phyloP scores from a whole-genome alignment of 495 filamentous ascomycete genomes.

The Emericellopsis terricola region DNA sequence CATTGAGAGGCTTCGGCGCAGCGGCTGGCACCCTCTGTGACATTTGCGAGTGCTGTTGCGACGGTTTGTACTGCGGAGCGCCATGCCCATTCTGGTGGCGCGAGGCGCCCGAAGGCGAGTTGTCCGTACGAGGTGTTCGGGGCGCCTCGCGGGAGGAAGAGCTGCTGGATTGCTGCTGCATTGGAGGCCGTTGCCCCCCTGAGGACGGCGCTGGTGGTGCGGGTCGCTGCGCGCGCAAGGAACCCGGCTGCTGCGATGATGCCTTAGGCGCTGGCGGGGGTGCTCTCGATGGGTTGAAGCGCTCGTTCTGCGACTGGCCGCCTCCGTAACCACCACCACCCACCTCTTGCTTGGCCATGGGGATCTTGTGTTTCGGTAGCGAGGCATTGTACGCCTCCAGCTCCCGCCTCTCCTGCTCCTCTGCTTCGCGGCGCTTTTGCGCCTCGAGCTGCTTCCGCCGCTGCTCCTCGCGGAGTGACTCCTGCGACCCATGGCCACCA shows the following conservation, averaged over 20 bases:
- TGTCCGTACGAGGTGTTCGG: constrained; percentile 11
- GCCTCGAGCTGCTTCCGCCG: constrained; percentile 17
- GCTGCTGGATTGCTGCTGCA: constrained; percentile 23
- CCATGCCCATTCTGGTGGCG: constrained; percentile 22
- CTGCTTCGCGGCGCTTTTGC: constrained; percentile 39
- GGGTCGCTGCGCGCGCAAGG: constrained; percentile 33
- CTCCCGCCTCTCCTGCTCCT: constrained; percentile 53
- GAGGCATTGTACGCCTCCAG: constrained; percentile 76
- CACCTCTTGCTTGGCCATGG: constrained; percentile 76
- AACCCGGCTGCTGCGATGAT: constrained; percentile 23
- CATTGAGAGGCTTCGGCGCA: constrained; percentile 78
- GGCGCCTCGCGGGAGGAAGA: constrained; percentile 9
- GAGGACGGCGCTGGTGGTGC: constrained; percentile 31
- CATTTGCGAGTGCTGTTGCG: constrained; percentile 5
- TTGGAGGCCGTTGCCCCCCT: constrained; percentile 15
- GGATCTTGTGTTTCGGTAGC: constrained; percentile 54
- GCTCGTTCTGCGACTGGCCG: constrained; percentile 31
- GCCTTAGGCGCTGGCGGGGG: constrained; percentile 41
- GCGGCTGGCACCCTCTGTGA: constrained; percentile 27
- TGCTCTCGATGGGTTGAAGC: constrained; percentile 70
- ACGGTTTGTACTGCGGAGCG: background rate
- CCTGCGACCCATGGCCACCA: constrained; percentile 30
- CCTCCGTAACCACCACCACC: constrained; percentile 39
- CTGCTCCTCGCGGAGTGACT: constrained; percentile 36
- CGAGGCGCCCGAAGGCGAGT: constrained; percentile 6